Base-by-base conservation (phyloP, 805 yeast genomes). In the Wickerhamiella slavikovae region DNA sequence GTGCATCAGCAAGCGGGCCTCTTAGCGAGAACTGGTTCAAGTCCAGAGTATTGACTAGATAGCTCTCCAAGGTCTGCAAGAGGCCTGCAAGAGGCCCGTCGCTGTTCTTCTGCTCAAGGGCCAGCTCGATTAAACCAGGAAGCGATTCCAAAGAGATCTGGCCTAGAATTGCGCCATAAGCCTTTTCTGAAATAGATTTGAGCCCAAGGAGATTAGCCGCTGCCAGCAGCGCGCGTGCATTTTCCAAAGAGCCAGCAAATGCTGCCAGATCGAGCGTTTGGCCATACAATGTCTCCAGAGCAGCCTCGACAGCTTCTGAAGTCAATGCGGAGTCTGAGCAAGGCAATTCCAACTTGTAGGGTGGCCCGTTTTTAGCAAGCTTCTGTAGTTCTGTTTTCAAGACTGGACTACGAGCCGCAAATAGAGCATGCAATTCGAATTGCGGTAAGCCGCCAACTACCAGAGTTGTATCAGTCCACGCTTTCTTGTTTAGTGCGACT, bases 401-500 rank as follows among this genome's bases (percentile, higher is more conserved):
- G 24, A 43, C 35, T 5, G 52, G 51, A 18, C 52, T 49, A 20
- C 49, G 40, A 20, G 49, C 40, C 4, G 43, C 46, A 30, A 51
- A 39, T 21, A 51, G 42, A 2, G 55, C 47, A 32, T 50, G 55
- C 10, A 49, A 38, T 6, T 51, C 35, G 18, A 48, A 32, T 7
- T 39, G 39, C 3, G 48, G 45, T 26, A 41, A 38, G 15, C 39
- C 44, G 5, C 42, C 27, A 17, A 48, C 35, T 15, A 25, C 32
- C 24, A 49, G 37, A 18, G 44, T 39, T 7, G 52, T 48, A 28
- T 49, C 54, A 8, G 53, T 46, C 53, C 53, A 49, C 7, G 51
- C 52, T 8, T 45, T 51, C n/a, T n/a, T n/a, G n/a, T n/a, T n/a
- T n/a, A n/a, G n/a, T n/a, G n/a, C n/a, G n/a, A n/a, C n/a, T n/a